Percentiles rank a stretch among this genome's conserved stretches.
phyloP scores from a whole-genome alignment of 257 asterid genomes.

The Nicotiana paniculata region DNA sequence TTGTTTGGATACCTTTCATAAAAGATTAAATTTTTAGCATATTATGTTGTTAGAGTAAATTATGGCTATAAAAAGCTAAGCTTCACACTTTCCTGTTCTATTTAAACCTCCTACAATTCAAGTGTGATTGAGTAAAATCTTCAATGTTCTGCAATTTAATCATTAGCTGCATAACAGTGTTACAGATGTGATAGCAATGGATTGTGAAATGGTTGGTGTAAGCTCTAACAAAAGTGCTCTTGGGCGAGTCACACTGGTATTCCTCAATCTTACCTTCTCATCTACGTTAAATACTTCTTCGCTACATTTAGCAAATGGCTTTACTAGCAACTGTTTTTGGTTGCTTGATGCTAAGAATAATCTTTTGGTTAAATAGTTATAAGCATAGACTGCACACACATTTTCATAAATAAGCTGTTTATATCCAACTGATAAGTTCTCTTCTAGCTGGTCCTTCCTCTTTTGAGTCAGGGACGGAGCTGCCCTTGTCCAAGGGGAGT shows the following conservation, averaged over 20 bases:
- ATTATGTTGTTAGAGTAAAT: not conserved
- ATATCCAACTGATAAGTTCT: not conserved
- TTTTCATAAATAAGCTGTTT: not conserved
- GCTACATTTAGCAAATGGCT: slow-evolving; percentile 4
- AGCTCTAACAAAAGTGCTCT: slow-evolving; percentile 87
- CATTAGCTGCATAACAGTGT: slow-evolving; percentile 37
- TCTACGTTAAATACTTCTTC: slow-evolving; percentile 1
- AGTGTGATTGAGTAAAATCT: not conserved
- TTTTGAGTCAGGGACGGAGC: no score
- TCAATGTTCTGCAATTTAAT: not conserved
- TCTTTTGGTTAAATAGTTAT: not conserved
- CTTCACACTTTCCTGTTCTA: not conserved
- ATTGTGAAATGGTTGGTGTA: slow-evolving; percentile 98
- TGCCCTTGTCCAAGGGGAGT: no score
- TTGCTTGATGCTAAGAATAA: not conserved
- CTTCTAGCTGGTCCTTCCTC: not conserved
- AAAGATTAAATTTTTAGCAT: not conserved
- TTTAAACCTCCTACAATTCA: not conserved
- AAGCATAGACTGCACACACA: not conserved
- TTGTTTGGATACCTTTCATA: not conserved
- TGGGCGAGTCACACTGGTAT: slow-evolving; percentile 91
- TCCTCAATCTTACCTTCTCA: slow-evolving; percentile 12
- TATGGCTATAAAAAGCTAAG: not conserved
- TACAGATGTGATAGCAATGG: slow-evolving; percentile 80
- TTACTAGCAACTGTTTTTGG: not conserved